Conservation (phyloP, 352 stramenopile species). For the Pseudoperonospora humuli region DNA sequence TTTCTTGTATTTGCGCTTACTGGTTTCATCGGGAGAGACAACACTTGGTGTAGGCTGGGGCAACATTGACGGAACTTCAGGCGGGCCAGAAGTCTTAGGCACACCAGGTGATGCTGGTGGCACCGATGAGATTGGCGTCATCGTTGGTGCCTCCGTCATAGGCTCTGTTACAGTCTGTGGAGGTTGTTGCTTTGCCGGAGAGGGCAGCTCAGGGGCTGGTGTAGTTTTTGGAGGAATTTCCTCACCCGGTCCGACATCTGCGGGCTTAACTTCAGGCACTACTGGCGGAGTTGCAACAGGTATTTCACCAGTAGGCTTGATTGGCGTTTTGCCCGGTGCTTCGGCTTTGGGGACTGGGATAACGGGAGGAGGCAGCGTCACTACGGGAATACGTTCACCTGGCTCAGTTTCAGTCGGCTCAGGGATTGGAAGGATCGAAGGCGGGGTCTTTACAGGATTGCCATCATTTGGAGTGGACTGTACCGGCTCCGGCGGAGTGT, state of each 20-base stretch:
- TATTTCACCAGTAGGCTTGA: constrained; percentile 4
- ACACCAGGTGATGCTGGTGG: neutral
- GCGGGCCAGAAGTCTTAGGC: neutral
- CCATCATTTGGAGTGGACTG: neutral
- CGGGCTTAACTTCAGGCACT: constrained; percentile 7
- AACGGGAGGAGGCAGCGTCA: constrained; percentile 1
- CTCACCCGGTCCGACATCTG: constrained; percentile 1
- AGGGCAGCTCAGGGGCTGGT: neutral
- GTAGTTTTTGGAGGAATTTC: constrained; percentile 7
- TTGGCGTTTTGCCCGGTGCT: constrained; percentile 5
- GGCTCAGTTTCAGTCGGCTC: constrained; percentile 5
- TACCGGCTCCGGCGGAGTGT: neutral
- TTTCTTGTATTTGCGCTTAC: constrained; percentile 16
- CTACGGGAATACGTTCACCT: constrained; percentile 1
- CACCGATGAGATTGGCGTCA: neutral
- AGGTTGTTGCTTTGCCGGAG: constrained; percentile 3
- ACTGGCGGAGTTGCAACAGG: constrained; percentile 2
- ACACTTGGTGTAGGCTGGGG: neutral
- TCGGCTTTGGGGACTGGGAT: constrained; percentile 10
- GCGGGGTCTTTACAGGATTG: constrained; percentile 1
- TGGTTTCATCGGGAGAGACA: neutral
- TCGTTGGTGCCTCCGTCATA: constrained; percentile 1
- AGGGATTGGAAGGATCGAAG: constrained; percentile 1
- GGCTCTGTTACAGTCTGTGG: constrained; percentile 4
- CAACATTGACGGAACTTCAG: neutral